These are phyloP conservation scores for Paecilomyces sp. DNA, from an alignment of 2,329 filamentous ascomycete genomes.

Conservation along the genomic window DNA sequence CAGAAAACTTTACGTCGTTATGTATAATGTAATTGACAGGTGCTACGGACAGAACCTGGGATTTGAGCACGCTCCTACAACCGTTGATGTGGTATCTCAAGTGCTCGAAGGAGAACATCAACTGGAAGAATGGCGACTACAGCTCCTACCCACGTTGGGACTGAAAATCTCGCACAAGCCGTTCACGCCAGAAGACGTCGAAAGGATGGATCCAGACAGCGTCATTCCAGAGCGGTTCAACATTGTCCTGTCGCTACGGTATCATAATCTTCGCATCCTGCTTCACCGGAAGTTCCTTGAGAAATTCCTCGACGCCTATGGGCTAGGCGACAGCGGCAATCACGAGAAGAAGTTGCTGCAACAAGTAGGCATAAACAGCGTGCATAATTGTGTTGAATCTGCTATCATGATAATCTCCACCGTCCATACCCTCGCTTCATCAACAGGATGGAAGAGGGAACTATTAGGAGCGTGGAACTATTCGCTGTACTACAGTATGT, in stretches of 20 bases:
- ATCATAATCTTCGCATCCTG: slow-evolving; percentile 35
- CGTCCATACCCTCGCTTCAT: slow-evolving; percentile 12
- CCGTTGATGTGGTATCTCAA: slow-evolving; percentile 23
- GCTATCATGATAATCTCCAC: slow-evolving; percentile 21
- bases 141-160: slow-evolving; percentile 20
- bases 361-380: slow-evolving; percentile 24
- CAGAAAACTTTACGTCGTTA: slow-evolving; percentile 23
- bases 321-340: slow-evolving; percentile 5
- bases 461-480: slow-evolving; percentile 25
- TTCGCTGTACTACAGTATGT: slow-evolving; percentile 27
- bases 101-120: slow-evolving; percentile 34
- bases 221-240: slow-evolving; percentile 25
- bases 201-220: slow-evolving; percentile 2
- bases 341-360: slow-evolving; percentile 17
- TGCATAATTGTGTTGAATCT: slow-evolving; percentile 25
- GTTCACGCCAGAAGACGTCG: slow-evolving; percentile 6
- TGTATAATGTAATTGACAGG: slow-evolving; percentile 30
- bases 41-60: slow-evolving; percentile 42
- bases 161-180: slow-evolving; percentile 18
- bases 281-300: slow-evolving; percentile 36
- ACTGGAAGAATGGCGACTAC: slow-evolving; percentile 30
- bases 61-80: slow-evolving; percentile 16
- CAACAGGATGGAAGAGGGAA: slow-evolving; percentile 12
- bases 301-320: slow-evolving; percentile 25
- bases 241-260: slow-evolving; percentile 39